Evolutionary conservation across 2,329 filamentous ascomycete species (phyloP).

Genomic region (Fusarium pseudocircinatum): DNA sequence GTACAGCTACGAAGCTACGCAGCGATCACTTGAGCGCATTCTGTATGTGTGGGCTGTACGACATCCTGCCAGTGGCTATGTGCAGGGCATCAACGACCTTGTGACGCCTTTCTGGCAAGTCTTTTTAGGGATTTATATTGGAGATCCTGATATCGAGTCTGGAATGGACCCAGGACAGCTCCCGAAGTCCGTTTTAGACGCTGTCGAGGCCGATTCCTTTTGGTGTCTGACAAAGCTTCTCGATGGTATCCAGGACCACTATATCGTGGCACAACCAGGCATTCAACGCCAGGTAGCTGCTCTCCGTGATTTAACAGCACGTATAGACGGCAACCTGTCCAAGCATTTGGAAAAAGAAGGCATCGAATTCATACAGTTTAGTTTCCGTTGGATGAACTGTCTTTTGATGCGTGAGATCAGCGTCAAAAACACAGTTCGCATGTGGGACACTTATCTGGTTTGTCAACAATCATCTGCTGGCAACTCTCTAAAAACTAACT

Average conservation of each 20-base stretch:
- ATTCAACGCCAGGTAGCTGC: conserved; percentile 94
- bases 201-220: conserved; percentile 96
- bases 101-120: conserved; percentile 99
- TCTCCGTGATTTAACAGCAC: conserved; percentile 86
- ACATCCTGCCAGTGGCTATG: conserved; percentile 96
- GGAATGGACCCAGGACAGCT: conserved; percentile 98
- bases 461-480: conserved; percentile 45
- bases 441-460: conserved; percentile 99
- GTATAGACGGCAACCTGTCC: conserved; percentile 85
- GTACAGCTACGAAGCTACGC: conserved; percentile 95
- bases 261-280: conserved; percentile 96
- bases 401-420: conserved; percentile 97
- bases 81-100: conserved; percentile 98
- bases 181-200: conserved; percentile 89
- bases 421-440: conserved; percentile 94
- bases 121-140: conserved; percentile 93
- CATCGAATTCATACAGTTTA: conserved; percentile 99
- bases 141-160: conserved; percentile 89
- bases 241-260: conserved; percentile 99
- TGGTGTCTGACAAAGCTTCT: conserved; percentile 98
- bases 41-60: conserved; percentile 98
- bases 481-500: not conserved
- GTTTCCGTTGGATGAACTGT: conserved; percentile 99
- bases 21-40: conserved; percentile 92
- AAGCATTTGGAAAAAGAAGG: conserved; percentile 91